Percentiles rank a stretch among this genome's conserved stretches.
These are phyloP conservation scores for Penicillium daleae DNA, from an alignment of 495 filamentous ascomycete genomes.

Conservation along the genomic window DNA sequence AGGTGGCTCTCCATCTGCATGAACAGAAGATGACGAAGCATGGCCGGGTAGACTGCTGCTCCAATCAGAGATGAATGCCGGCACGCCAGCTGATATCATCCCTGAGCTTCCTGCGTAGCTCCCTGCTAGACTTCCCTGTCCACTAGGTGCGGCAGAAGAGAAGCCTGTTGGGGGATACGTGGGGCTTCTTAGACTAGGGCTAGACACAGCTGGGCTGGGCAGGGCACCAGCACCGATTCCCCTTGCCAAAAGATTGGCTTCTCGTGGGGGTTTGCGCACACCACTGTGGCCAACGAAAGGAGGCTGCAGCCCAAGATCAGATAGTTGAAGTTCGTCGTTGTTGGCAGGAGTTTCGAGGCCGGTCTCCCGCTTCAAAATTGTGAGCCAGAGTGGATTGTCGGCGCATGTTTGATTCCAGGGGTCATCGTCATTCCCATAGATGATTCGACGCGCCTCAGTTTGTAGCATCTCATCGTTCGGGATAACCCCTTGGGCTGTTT, in stretches of 20 bases:
- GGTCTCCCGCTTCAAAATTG: conserved; percentile 66
- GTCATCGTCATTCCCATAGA: conserved; percentile 70
- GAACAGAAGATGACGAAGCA: conserved; percentile 41
- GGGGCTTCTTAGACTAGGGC: conserved; percentile 44
- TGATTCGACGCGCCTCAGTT: conserved; percentile 62
- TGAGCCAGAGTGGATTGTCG: conserved; percentile 67
- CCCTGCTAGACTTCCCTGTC: conserved; percentile 43
- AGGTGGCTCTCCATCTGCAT: conserved; percentile 30
- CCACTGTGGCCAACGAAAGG: conserved; percentile 43
- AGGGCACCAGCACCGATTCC: conserved; percentile 28
- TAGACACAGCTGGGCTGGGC: conserved; percentile 36
- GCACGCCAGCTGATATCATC: conserved; percentile 35
- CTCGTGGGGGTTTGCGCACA: conserved; percentile 34
- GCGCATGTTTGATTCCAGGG: conserved; percentile 74
- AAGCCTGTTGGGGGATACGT: conserved; percentile 40
- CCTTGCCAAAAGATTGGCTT: conserved; percentile 37
- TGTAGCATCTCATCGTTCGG: conserved; percentile 67
- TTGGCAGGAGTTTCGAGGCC: conserved; percentile 49
- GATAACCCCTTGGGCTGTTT: conserved; percentile 52
- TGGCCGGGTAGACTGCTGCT: conserved; percentile 35
- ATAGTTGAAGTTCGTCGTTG: conserved; percentile 41
- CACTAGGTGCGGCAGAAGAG: conserved; percentile 41
- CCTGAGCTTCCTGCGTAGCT: conserved; percentile 47
- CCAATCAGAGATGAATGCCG: conserved; percentile 45
- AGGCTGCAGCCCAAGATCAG: conserved; percentile 46